phyloP scores from a whole-genome alignment of 805 yeast genomes.

The Debaryomyces hansenii region DNA sequence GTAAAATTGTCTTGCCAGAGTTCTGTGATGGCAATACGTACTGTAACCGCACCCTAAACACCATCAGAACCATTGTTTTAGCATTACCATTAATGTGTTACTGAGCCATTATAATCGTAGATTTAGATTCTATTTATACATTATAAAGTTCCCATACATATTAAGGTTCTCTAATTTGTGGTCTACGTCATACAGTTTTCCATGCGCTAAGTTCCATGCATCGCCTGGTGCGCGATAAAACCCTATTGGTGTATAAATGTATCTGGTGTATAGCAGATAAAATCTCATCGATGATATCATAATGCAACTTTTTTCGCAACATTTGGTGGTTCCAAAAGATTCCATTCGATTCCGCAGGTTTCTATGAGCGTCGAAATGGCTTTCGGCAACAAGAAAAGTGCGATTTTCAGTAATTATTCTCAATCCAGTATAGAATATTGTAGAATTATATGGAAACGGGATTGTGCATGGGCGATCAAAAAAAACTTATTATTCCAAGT shows the following conservation, averaged over 20 bases:
- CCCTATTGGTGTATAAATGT: neutral
- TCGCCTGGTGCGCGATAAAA: too few relatives aligned
- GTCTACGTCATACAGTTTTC: too few relatives aligned
- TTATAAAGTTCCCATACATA: too few relatives aligned
- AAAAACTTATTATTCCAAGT: neutral
- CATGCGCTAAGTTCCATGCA: too few relatives aligned
- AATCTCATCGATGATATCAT: neutral
- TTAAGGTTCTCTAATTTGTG: too few relatives aligned
- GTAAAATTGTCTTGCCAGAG: too few relatives aligned
- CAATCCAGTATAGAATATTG: neutral
- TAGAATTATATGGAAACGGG: slow-evolving; percentile 1
- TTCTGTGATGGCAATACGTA: too few relatives aligned
- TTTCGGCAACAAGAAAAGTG: neutral
- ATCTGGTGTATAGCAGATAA: neutral
- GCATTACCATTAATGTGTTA: too few relatives aligned
- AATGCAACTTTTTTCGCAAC: neutral
- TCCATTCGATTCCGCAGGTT: slow-evolving; percentile 1
- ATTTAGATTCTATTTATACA: too few relatives aligned
- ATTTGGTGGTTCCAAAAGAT: neutral
- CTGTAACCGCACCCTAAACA: too few relatives aligned
- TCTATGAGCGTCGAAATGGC: neutral
- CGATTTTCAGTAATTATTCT: neutral
- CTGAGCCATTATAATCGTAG: too few relatives aligned
- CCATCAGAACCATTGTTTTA: too few relatives aligned
- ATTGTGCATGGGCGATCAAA: slow-evolving; percentile 1